phyloP scores from a whole-genome alignment of 768 basidiomycete species.

The Podaxis sp. region DNA sequence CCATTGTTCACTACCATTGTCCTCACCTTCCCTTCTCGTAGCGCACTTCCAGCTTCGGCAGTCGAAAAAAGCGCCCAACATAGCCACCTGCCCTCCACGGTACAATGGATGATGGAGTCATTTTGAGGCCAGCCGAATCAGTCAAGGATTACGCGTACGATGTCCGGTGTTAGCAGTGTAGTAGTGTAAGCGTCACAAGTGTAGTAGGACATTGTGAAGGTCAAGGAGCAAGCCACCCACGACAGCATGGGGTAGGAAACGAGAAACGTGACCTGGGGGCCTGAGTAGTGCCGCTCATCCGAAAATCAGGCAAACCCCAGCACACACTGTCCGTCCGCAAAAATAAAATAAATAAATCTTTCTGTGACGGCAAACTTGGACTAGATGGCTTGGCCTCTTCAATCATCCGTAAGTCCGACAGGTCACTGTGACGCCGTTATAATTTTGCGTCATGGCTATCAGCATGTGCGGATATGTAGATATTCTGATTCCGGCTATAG shows the following conservation, averaged over 20 bases:
- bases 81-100: background rate
- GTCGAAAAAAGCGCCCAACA: background rate
- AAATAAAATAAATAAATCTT: slow-evolving; percentile 13
- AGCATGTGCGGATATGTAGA: background rate
- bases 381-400: background rate
- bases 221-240: slow-evolving; percentile 2
- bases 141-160: background rate
- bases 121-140: background rate
- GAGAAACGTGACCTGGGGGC: slow-evolving; percentile 15
- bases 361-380: slow-evolving; percentile 11
- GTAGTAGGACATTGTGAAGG: slow-evolving; percentile 7
- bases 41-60: background rate
- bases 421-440: background rate
- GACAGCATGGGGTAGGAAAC: slow-evolving; percentile 14
- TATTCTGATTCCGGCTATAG: background rate
- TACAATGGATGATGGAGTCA: slow-evolving; percentile 3
- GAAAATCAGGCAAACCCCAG: slow-evolving; percentile 11
- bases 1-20: background rate
- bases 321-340: background rate
- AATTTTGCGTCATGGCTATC: background rate
- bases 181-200: background rate
- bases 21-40: background rate
- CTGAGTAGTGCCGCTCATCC: slow-evolving; percentile 11
- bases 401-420: slow-evolving; percentile 4
- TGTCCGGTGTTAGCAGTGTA: background rate